These are phyloP conservation scores for Silene noctiflora DNA, from an alignment of 179 eudicot genomes.

Conservation along the genomic window DNA sequence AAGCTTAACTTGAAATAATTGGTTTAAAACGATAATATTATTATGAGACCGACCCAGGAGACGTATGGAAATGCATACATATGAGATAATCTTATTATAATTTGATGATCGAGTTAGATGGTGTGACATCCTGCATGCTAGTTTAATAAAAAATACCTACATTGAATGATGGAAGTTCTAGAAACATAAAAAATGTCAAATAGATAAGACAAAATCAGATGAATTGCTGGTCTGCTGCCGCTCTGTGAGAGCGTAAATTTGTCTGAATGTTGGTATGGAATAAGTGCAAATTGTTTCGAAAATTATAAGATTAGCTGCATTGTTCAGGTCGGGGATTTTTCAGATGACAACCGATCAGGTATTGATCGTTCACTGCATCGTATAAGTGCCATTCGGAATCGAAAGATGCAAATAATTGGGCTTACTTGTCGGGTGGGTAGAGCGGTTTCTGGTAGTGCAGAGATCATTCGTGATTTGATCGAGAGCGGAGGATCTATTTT, in stretches of 20 bases:
- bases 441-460: slow-evolving; percentile 96
- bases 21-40: background rate
- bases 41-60: no score
- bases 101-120: no score
- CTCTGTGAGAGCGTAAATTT: background rate
- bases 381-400: slow-evolving; percentile 95
- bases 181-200: background rate
- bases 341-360: slow-evolving; percentile 97
- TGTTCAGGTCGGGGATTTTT: slow-evolving; percentile 94
- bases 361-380: slow-evolving; percentile 88
- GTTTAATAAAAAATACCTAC: background rate
- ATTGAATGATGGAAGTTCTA: background rate
- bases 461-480: slow-evolving; percentile 78
- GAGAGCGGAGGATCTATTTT: slow-evolving; percentile 91
- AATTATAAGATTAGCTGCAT: slow-evolving; percentile 29
- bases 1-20: background rate
- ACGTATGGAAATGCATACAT: no score
- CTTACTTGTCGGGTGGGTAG: slow-evolving; percentile 99
- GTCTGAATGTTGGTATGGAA: slow-evolving; percentile 6
- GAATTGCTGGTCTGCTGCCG: background rate
- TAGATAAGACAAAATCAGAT: background rate
- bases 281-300: slow-evolving; percentile 3
- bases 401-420: slow-evolving; percentile 87
- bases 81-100: no score
- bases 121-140: no score